Conservation (phyloP, 2,329 filamentous ascomycete species). For the Graphiopsis chlorocephala region DNA sequence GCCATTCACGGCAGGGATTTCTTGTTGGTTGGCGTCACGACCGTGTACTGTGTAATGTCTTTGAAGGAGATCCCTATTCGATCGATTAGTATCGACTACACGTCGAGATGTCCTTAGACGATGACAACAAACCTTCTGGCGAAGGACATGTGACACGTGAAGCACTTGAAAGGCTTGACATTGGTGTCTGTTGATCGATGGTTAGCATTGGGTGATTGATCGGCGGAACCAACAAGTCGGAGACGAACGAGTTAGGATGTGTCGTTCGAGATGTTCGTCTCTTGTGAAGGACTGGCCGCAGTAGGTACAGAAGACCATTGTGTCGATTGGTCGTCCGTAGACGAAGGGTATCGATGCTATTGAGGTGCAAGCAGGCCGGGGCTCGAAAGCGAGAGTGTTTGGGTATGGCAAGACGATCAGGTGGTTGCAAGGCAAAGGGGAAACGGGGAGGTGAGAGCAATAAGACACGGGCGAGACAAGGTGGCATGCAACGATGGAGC, state of each 20-base stretch:
- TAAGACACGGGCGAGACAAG: constrained; percentile 17
- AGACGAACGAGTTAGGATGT: constrained; percentile 51
- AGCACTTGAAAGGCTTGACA: constrained; percentile 56
- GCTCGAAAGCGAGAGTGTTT: background rate
- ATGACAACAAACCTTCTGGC: constrained; percentile 45
- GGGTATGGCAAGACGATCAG: background rate
- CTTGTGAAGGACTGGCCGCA: constrained; percentile 53
- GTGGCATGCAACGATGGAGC: constrained; percentile 17
- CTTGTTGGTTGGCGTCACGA: constrained; percentile 49
- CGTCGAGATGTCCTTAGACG: background rate
- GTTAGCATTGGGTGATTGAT: background rate
- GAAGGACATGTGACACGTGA: constrained; percentile 55
- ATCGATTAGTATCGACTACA: constrained; percentile 9
- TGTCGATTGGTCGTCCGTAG: constrained; percentile 23
- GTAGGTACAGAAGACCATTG: constrained; percentile 54
- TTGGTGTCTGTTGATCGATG: constrained; percentile 44
- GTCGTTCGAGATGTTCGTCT: constrained; percentile 52
- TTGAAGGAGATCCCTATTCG: constrained; percentile 48
- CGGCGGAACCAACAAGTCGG: background rate
- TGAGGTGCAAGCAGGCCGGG: constrained; percentile 1
- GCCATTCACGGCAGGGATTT: constrained; percentile 47
- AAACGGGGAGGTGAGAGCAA: constrained; percentile 8
- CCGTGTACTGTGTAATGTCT: constrained; percentile 53
- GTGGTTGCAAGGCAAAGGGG: constrained; percentile 6
- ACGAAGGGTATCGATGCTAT: constrained; percentile 6